These are phyloP conservation scores for Phytophthora quininea DNA, from an alignment of 352 stramenopile genomes.

Conservation along the genomic window DNA sequence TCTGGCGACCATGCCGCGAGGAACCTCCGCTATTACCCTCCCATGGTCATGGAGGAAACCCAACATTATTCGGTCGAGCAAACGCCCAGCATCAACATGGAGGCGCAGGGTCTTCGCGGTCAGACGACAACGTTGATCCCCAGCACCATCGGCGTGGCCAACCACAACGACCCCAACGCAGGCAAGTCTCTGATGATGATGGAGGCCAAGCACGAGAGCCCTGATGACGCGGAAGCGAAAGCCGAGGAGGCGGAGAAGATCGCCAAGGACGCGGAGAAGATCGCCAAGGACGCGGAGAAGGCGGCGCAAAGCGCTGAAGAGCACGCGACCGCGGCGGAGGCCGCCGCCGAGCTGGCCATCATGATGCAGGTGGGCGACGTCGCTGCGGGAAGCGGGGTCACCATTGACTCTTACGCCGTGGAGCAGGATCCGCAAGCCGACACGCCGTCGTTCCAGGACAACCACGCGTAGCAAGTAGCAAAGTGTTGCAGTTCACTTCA, in stretches of 20 bases:
- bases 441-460: not conserved
- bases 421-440: constrained; percentile 2
- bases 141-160: not conserved
- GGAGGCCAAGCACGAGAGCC: constrained; percentile 3
- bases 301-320: not conserved
- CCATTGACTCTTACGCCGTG: not conserved
- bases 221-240: constrained; percentile 6
- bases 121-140: too few species aligned
- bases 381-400: not conserved
- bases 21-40: not conserved
- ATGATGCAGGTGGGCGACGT: constrained; percentile 2
- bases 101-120: not conserved
- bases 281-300: constrained; percentile 1
- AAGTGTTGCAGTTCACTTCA: too few species aligned
- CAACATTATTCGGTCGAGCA: not conserved
- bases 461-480: not conserved
- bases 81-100: not conserved
- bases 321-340: constrained; percentile 3
- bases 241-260: constrained; percentile 10
- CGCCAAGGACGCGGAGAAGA: constrained; percentile 4
- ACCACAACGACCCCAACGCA: not conserved
- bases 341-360: constrained; percentile 2
- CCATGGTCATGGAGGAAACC: not conserved
- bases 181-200: not conserved
- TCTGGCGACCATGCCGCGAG: not conserved